phyloP scores from a whole-genome alignment of 768 basidiomycete species.

The Termitomyces sp. region DNA sequence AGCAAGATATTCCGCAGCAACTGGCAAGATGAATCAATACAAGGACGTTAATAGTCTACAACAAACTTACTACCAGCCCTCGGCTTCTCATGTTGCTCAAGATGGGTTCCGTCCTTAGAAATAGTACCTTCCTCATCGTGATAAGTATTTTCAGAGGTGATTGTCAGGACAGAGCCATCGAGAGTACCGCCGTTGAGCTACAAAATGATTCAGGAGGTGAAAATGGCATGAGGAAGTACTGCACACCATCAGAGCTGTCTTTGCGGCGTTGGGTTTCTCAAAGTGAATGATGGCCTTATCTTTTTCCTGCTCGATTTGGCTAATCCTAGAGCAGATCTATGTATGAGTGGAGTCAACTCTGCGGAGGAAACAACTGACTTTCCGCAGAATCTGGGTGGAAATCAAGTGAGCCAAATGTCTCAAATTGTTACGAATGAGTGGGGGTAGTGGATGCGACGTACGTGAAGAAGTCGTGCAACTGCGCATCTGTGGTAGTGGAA shows the following conservation, averaged over 20 bases:
- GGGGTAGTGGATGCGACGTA: slow-evolving; percentile 33
- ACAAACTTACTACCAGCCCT: slow-evolving; percentile 67
- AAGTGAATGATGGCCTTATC: slow-evolving; percentile 71
- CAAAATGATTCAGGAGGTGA: neutral
- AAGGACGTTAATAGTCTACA: neutral
- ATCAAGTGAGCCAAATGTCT: neutral
- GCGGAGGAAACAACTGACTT: slow-evolving; percentile 39
- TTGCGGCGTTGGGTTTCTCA: slow-evolving; percentile 79
- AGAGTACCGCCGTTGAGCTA: slow-evolving; percentile 77
- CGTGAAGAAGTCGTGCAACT: slow-evolving; percentile 83
- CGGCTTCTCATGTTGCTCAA: slow-evolving; percentile 91
- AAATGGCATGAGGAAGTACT: neutral
- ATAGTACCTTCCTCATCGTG: slow-evolving; percentile 50
- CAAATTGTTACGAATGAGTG: neutral
- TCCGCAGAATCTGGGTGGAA: slow-evolving; percentile 76
- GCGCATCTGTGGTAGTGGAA: slow-evolving; percentile 58
- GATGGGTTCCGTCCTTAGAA: slow-evolving; percentile 32
- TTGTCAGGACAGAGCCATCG: slow-evolving; percentile 66
- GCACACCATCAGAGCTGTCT: slow-evolving; percentile 81
- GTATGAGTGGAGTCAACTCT: slow-evolving; percentile 6
- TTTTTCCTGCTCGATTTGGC: slow-evolving; percentile 52
- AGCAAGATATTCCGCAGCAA: slow-evolving; percentile 93
- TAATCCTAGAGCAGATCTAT: slow-evolving; percentile 46
- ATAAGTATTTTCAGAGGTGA: slow-evolving; percentile 68
- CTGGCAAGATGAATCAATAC: slow-evolving; percentile 31